phyloP scores from a whole-genome alignment of 2,329 filamentous ascomycete species.

The Aspergillus fijiensis region DNA sequence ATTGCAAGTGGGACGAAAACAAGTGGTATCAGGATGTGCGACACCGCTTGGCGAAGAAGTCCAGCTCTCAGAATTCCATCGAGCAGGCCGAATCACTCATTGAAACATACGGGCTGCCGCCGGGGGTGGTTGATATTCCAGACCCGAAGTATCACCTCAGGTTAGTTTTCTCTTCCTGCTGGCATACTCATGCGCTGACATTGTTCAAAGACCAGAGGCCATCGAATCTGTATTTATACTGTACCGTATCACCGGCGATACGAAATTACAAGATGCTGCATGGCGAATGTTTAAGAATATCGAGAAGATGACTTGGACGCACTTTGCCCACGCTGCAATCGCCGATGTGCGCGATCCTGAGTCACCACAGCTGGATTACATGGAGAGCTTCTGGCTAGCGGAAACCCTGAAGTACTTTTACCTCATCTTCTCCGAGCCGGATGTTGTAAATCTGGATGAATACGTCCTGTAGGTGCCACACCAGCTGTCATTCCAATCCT shows the following conservation, averaged over 20 bases:
- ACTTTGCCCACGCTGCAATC: slow-evolving; percentile 46
- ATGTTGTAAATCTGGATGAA: slow-evolving; percentile 43
- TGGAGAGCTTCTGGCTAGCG: slow-evolving; percentile 49
- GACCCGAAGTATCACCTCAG: slow-evolving; percentile 33
- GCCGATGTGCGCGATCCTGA: slow-evolving; percentile 39
- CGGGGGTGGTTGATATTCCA: slow-evolving; percentile 28
- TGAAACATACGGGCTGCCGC: slow-evolving; percentile 23
- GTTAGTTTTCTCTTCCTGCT: slow-evolving; percentile 17
- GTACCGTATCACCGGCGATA: slow-evolving; percentile 59
- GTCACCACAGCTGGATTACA: slow-evolving; percentile 36
- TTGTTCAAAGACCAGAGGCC: slow-evolving; percentile 50
- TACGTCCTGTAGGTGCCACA: slow-evolving; percentile 41
- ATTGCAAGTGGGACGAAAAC: slow-evolving; percentile 57
- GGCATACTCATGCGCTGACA: slow-evolving; percentile 1
- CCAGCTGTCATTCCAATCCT: background rate
- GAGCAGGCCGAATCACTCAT: slow-evolving; percentile 22
- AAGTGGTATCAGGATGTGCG: slow-evolving; percentile 35
- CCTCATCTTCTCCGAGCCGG: slow-evolving; percentile 45
- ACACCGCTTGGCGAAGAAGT: slow-evolving; percentile 15
- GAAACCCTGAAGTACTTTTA: slow-evolving; percentile 50
- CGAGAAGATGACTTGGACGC: slow-evolving; percentile 44
- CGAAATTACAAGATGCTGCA: slow-evolving; percentile 45
- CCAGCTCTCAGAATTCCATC: slow-evolving; percentile 9
- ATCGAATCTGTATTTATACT: slow-evolving; percentile 63
- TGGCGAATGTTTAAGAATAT: slow-evolving; percentile 53